Conservation (phyloP, 176 grass and related monocot species). For the Musa beccarii region DNA sequence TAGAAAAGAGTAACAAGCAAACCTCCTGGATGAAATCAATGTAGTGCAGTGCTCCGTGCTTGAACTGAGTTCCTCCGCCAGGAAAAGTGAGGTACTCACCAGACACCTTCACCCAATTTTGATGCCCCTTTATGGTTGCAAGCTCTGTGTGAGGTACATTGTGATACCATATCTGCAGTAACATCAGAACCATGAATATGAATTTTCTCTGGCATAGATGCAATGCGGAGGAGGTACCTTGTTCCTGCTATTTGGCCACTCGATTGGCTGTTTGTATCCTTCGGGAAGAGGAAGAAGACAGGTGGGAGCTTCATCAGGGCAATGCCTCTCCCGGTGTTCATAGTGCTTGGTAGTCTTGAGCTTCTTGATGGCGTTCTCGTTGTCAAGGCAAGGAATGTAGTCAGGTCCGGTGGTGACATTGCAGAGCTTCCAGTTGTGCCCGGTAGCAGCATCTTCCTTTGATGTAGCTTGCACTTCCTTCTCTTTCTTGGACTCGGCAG, state of each 20-base stretch:
- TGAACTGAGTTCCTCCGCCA: conserved; percentile 89
- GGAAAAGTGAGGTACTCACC: conserved; percentile 87
- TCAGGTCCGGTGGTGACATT: conserved; percentile 53
- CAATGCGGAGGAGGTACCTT: conserved; percentile 28
- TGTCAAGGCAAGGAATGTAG: conserved; percentile 98
- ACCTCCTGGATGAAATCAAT: conserved; percentile 65
- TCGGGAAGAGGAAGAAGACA: conserved; percentile 69
- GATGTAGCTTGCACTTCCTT: conserved; percentile 36
- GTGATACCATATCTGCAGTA: conserved; percentile 74
- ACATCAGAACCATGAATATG: conserved; percentile 8
- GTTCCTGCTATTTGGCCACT: conserved; percentile 78
- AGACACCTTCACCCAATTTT: conserved; percentile 89
- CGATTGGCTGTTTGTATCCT: conserved; percentile 47
- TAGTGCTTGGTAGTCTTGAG: conserved; percentile 57
- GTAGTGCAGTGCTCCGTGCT: conserved; percentile 73
- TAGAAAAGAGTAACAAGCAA: background rate
- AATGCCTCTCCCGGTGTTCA: conserved; percentile 93
- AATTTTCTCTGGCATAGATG: background rate
- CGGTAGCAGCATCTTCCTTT: background rate
- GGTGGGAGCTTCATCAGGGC: conserved; percentile 41
- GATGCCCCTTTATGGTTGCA: conserved; percentile 59
- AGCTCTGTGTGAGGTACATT: conserved; percentile 79
- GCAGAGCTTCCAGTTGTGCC: conserved; percentile 58
- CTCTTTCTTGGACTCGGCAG: conserved; percentile 58
- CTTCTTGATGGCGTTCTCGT: conserved; percentile 60